Conservation (phyloP, 2,329 filamentous ascomycete genomes). For the Hysterium pulicare region DNA sequence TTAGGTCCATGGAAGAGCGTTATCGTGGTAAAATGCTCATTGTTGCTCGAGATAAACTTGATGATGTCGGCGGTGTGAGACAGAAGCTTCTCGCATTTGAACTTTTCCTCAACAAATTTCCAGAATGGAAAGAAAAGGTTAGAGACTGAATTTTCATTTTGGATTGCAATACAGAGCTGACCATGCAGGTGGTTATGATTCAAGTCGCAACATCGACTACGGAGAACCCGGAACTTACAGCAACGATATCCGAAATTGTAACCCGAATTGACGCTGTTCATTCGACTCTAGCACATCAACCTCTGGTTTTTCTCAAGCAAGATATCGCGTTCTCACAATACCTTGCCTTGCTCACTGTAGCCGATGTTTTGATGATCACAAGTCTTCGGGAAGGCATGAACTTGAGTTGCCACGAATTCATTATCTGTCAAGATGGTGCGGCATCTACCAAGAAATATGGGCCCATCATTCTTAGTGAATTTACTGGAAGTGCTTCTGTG, state of each 20-base stretch:
- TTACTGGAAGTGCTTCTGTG: conserved; percentile 85
- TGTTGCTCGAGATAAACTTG: conserved; percentile 89
- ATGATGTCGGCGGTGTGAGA: conserved; percentile 85
- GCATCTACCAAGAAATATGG: conserved; percentile 72
- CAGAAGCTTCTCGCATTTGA: conserved; percentile 93
- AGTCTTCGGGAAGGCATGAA: conserved; percentile 98
- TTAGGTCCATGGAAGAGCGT: conserved; percentile 73
- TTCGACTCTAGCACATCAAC: conserved; percentile 87
- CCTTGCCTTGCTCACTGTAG: conserved; percentile 83
- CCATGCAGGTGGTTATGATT: conserved; percentile 70
- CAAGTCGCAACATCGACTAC: conserved; percentile 90
- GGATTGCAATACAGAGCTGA: background rate
- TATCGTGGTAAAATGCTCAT: conserved; percentile 89
- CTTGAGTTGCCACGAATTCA: conserved; percentile 87
- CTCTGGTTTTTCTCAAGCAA: conserved; percentile 89
- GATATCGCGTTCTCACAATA: conserved; percentile 93
- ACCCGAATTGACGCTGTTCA: conserved; percentile 89
- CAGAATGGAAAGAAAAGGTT: conserved; percentile 76
- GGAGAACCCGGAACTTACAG: conserved; percentile 82
- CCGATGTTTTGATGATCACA: conserved; percentile 90
- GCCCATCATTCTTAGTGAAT: conserved; percentile 88
- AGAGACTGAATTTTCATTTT: conserved; percentile 9
- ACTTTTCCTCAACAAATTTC: conserved; percentile 89
- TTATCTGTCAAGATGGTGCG: conserved; percentile 86
- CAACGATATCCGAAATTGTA: conserved; percentile 87